Conservation (phyloP, 805 yeast genomes). For the Saccharomycopsis guyanensis region DNA sequence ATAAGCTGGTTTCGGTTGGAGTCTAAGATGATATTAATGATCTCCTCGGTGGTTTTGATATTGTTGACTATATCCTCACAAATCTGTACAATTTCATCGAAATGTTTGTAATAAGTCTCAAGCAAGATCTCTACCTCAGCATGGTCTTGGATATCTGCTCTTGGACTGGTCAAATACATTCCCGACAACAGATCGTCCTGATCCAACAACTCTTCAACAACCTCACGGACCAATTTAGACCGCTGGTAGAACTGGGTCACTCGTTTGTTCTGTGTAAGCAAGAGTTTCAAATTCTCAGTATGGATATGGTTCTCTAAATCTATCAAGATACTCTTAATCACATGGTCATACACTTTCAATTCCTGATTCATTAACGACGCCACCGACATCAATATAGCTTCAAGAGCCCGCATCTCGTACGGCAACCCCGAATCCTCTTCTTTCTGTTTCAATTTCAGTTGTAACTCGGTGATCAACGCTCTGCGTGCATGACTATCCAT, state of each 20-base stretch:
- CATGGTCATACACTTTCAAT: slow-evolving; percentile 46
- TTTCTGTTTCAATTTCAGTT: slow-evolving; percentile 51
- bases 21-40: slow-evolving; percentile 83
- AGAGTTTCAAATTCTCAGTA: slow-evolving; percentile 62
- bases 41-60: slow-evolving; percentile 85
- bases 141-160: slow-evolving; percentile 31
- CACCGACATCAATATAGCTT: slow-evolving; percentile 73
- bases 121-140: slow-evolving; percentile 81
- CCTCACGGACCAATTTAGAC: slow-evolving; percentile 66
- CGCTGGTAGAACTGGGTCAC: slow-evolving; percentile 70
- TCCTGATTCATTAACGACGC: slow-evolving; percentile 76
- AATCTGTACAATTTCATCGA: slow-evolving; percentile 90
- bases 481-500: slow-evolving; percentile 60
- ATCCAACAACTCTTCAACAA: slow-evolving; percentile 75
- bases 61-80: slow-evolving; percentile 77
- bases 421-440: slow-evolving; percentile 26
- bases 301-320: slow-evolving; percentile 76
- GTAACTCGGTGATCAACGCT: slow-evolving; percentile 77
- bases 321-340: slow-evolving; percentile 55
- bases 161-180: slow-evolving; percentile 49
- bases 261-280: slow-evolving; percentile 65
- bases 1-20: slow-evolving; percentile 85
- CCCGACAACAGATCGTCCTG: slow-evolving; percentile 78
- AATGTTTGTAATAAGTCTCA: slow-evolving; percentile 84
- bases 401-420: slow-evolving; percentile 79